A percentile compares a stretch with the other conserved stretches of the same genome.
Evolutionary conservation across 345 rosid genomes (phyloP).

Genomic region (Toxicodendron radicans): DNA sequence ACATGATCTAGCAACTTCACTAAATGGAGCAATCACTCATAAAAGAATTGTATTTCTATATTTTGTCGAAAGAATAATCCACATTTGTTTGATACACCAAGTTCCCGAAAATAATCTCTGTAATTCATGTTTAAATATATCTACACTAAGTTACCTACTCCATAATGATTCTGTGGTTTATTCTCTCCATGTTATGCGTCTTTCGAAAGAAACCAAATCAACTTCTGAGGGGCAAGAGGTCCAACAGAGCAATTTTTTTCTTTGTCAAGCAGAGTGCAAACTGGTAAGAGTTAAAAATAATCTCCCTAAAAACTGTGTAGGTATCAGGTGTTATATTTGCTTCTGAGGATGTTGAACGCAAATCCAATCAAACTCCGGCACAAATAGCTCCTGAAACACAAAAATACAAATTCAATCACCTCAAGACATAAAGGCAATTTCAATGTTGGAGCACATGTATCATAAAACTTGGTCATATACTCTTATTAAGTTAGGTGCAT

Average conservation of each 20-base stretch:
- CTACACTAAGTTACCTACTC: background rate
- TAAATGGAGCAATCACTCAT: background rate
- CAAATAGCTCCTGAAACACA: constrained; percentile 66
- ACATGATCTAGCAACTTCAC: background rate
- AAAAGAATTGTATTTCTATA: background rate
- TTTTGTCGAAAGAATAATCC: background rate
- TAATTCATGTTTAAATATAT: too few relatives aligned
- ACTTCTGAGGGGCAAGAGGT: background rate
- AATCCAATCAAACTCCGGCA: constrained; percentile 52
- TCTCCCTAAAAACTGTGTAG: background rate
- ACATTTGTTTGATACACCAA: background rate
- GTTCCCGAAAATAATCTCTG: background rate
- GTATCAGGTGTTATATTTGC: background rate
- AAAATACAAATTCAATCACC: background rate
- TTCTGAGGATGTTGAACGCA: background rate
- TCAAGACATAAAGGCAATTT: background rate
- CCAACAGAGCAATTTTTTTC: background rate
- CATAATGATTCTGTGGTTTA: background rate
- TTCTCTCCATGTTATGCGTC: background rate
- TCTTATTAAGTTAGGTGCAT: background rate
- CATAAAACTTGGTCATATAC: background rate
- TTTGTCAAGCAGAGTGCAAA: background rate
- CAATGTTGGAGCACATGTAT: background rate
- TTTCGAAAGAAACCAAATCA: background rate
- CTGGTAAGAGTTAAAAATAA: background rate